phyloP scores from a whole-genome alignment of 495 filamentous ascomycete species.

The Tuber umbilicatum region DNA sequence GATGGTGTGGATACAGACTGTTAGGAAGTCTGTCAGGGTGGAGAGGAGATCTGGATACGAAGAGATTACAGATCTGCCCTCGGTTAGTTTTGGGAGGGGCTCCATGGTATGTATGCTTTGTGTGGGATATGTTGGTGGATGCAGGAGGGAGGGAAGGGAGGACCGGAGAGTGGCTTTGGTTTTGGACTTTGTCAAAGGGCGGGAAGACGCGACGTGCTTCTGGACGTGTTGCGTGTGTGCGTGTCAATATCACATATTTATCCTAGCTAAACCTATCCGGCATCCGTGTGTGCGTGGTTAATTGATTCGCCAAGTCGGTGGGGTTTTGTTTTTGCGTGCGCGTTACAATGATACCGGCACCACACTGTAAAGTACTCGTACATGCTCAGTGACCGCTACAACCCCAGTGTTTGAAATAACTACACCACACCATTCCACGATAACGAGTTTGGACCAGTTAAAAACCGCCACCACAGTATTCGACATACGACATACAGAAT shows the following conservation, averaged over 20 bases:
- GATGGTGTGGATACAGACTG: conserved; percentile 84
- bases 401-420: no score
- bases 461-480: no score
- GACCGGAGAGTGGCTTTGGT: background rate
- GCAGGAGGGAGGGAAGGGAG: background rate
- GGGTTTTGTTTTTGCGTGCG: background rate
- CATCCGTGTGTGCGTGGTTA: background rate
- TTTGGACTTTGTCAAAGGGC: background rate
- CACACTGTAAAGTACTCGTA: no score
- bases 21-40: conserved; percentile 71
- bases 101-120: background rate
- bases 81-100: background rate
- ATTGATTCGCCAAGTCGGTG: background rate
- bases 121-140: background rate
- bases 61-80: conserved; percentile 1
- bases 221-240: background rate
- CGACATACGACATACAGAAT: no score
- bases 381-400: no score
- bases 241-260: no score
- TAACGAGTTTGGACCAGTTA: no score
- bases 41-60: conserved; percentile 46
- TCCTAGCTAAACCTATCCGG: no score
- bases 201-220: conserved; percentile 1
- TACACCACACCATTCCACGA: no score
- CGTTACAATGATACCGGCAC: background rate